Evolutionary conservation across 805 yeast genomes (phyloP), one percentile per base, ranked within the genome.

Genomic region (Yarrowia phangngaensis): DNA sequence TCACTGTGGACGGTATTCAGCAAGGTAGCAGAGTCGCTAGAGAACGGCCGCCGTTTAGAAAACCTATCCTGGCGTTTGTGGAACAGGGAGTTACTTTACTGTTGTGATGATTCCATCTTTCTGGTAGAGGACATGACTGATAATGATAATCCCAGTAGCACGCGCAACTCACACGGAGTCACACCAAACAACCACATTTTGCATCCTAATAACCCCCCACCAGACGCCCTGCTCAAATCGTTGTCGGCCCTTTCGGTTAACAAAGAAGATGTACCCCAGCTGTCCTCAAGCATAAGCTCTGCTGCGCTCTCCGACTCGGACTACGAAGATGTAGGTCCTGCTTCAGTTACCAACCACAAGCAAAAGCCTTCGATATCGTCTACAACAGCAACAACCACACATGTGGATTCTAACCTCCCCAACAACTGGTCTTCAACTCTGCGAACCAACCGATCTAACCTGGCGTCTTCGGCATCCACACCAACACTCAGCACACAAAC

Each of bases 1-100:
- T 41, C 64, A 32, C 50, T 63, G 54, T 64, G 67, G 67, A 58
- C 62, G 12, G 65, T 63, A 34, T 61, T 64, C 46, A 56, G 67
- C 29, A 63, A 64, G 36, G 64, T 68, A 53, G 58, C 65, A n/a
- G 59, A 62, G 54, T 52, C 54, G 36, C 53, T 66, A 19, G 67
- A 63, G 28, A 63, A 66, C 51, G 69, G 69, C 28, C 53, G 65
- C n/a, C 58, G 69, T 3, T 55, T 65, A n/a, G 69, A 65, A 51
- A 65, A 65, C 54, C 53, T 65, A 52, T 60, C 67, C n/a, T 65
- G 69, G 69, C 53, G 69, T 8, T 55, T 65, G 43, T 63, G 66
- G 67, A 64, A 60, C 28, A 4, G 48, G 7, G 48, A 41, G 16
- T 3, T 41, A 12, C 48, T 41, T 13, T 41, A 41, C 29, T 41